Evolutionary conservation across 495 filamentous ascomycete genomes (phyloP), one percentile per base, ranked within the genome.

Genomic region (Xylaria grammica): DNA sequence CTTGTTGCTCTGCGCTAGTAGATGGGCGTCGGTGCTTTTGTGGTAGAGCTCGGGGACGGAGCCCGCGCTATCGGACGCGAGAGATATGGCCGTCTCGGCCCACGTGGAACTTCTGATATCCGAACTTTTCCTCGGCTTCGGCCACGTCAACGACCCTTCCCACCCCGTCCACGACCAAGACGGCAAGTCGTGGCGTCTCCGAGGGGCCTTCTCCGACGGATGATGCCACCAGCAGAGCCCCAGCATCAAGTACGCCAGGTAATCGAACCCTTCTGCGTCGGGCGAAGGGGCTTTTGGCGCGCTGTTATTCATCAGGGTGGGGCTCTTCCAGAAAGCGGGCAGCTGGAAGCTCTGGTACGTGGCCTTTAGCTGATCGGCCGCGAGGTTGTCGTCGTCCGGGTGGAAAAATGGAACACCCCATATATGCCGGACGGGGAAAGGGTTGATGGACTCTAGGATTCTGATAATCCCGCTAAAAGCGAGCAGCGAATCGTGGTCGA

Each of bases 111-210:
- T 24, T 20, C 24, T 24, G 45, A 51, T 42, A 32, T 38, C n/a
- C 4, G 46, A 40, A 42, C 27, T 32, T 7, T 61, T 20, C 9
- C 9, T 13, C 1, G 52, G 29, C 22, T 9, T 17, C 13, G 58
- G 58, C 58, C 58, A 65, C 54, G 45, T 45, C 20, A 63, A 30
- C 8, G 50, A 20, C 1, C 66, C 66, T 26, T 53, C 46, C 69
- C 69, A 72, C 3, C 69, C 69, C 10, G 68, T 48, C 69, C 69
- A 72, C 10, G 69, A 70, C 69, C 69, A 72, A 17, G 69, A 72
- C 40, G 69, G 69, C 17, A 72, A 63, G 8, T 66, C 52, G 4
- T 29, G 42, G n/a, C 69, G 68, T 27, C 69, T 65, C 13, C 60
- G 67, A 0, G 69, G 67, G 4, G 68, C 57, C 10, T 38, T 30